phyloP scores from a whole-genome alignment of 208 protist species.

The Trypanosomatidae sp. region DNA sequence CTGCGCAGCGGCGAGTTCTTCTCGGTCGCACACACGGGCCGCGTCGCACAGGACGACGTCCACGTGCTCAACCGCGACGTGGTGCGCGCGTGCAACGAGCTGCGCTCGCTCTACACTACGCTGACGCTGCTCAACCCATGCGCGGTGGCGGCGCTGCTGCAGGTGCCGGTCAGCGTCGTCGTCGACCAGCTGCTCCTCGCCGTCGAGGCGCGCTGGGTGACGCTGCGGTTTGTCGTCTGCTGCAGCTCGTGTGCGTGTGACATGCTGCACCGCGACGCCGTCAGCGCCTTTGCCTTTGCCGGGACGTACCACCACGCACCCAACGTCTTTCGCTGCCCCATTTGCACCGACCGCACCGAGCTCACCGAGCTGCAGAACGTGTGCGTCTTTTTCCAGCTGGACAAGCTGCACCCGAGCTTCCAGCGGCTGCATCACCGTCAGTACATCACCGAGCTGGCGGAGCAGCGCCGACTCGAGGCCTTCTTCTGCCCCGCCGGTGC shows the following conservation, averaged over 20 bases:
- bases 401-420: conserved; percentile 17
- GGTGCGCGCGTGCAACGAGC: conserved; percentile 24
- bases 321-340: conserved; percentile 58
- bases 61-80: conserved; percentile 12
- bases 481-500: conserved; percentile 61
- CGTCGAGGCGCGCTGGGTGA: conserved; percentile 39
- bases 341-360: conserved; percentile 59
- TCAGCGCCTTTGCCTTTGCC: conserved; percentile 49
- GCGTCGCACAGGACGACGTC: conserved; percentile 15
- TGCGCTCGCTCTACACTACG: conserved; percentile 33
- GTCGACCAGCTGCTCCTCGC: conserved; percentile 67
- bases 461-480: conserved; percentile 27
- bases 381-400: conserved; percentile 54
- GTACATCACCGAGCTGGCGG: conserved; percentile 43
- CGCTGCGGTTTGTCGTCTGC: conserved; percentile 42
- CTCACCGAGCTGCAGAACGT: conserved; percentile 32
- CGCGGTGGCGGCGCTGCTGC: conserved; percentile 28
- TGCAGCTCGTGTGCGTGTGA: conserved; percentile 72
- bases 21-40: conserved; percentile 18
- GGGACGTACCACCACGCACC: conserved; percentile 38
- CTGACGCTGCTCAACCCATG: conserved; percentile 73
- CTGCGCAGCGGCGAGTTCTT: conserved; percentile 39
- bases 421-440: conserved; percentile 46
- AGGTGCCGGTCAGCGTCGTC: conserved; percentile 31
- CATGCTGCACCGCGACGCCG: conserved; percentile 27